Base-by-base conservation (phyloP, 495 filamentous ascomycete genomes). In the Cryomyces antarcticus region DNA sequence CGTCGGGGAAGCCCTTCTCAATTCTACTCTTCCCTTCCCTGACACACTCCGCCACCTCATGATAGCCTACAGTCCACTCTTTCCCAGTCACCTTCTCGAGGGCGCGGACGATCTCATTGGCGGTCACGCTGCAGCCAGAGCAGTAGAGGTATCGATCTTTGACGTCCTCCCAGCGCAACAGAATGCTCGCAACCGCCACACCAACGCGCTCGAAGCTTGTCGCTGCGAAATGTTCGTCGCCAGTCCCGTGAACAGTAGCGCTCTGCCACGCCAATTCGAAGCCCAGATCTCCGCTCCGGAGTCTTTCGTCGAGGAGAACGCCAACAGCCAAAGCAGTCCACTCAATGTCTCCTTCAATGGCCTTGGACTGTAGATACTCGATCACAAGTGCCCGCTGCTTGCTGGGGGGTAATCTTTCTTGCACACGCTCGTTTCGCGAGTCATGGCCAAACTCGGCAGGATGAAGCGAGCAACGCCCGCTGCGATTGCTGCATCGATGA, bases 391-490 rank as follows among this genome's bases (percentile, higher is more conserved):
- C 39, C 31, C 40, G 28, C 30, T 48, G 45, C 30, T 33, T 11
- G 6, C 27, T 17, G 10, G 48, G 48, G n/a, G 45, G 48, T 3
- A 50, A 27, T 12, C 48, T 39, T n/a, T 44, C 39, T 17, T 47
- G 44, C 5, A 50, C 24, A 46, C 5, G 39, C 30, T 48, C 6
- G 38, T 76, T 64, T 41, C 63, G 45, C 1, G 58, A 58, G 41
- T 75, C 60, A 37, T 52, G 58, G 33, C 78, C 79, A 45, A 73
- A 84, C 47, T 79, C 75, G 7, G 68, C 71, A 0, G 76, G 78
- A 82, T 61, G 47, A 77, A 76, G 28, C 76, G 67, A 52, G 67
- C 62, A 3, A 82, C 73, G 10, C 68, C 66, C 0, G 71, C 75
- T 0, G 63, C 62, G 12, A 72, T 52, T 0, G 73, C 66, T 2